Conservation (phyloP, 2,329 filamentous ascomycete genomes). For the Diplodia intermedia region DNA sequence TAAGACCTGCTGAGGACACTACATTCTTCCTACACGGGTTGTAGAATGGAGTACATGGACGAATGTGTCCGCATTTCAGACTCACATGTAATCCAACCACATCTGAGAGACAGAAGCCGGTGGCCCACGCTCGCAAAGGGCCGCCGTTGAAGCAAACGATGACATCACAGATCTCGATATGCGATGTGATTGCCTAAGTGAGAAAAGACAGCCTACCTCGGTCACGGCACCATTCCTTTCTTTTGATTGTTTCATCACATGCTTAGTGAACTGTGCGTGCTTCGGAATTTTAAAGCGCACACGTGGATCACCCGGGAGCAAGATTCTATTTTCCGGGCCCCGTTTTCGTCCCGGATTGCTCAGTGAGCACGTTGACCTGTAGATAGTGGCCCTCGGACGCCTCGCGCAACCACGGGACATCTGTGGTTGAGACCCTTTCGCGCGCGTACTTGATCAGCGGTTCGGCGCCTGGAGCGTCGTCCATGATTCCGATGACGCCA, state of each 20-base stretch:
- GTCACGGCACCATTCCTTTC: neutral
- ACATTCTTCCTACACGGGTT: too few species aligned
- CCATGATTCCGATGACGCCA: conserved; percentile 67
- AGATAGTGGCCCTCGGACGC: conserved; percentile 50
- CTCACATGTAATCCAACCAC: too few species aligned
- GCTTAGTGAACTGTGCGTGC: neutral
- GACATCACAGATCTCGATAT: neutral
- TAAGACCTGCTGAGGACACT: too few species aligned
- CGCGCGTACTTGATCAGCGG: conserved; percentile 64
- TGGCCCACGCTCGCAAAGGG: neutral
- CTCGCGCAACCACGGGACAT: conserved; percentile 65
- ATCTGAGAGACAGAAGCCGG: too few species aligned
- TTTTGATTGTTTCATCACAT: neutral
- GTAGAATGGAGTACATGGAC: too few species aligned
- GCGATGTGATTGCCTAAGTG: neutral
- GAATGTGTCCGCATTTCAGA: too few species aligned
- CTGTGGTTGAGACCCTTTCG: conserved; percentile 59
- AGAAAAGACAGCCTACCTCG: neutral
- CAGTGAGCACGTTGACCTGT: conserved; percentile 54
- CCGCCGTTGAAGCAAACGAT: neutral
- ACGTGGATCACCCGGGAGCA: neutral
- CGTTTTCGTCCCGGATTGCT: neutral
- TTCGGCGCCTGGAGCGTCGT: conserved; percentile 63
- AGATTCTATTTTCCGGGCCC: neutral
- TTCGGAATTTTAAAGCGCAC: neutral